A percentile compares a stretch with the other conserved stretches of the same genome.
Conservation (phyloP, 2,329 filamentous ascomycete species). For the Lojkania enalia region DNA sequence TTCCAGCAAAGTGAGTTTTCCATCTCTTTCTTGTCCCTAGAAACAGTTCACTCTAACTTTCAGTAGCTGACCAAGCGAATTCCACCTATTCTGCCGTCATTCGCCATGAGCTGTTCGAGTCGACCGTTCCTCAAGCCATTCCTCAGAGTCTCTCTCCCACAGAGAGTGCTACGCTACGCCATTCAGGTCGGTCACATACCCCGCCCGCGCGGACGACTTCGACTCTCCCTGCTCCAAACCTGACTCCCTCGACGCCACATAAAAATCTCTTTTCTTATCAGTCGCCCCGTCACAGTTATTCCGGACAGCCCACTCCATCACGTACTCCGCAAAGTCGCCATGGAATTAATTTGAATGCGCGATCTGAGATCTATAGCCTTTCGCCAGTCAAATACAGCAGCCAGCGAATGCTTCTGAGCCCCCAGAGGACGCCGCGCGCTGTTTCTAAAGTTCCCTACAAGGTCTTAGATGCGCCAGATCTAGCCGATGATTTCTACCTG, state of each 20-base stretch:
- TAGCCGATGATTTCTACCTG: slow-evolving; percentile 96
- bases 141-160: slow-evolving; percentile 59
- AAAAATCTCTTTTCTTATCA: slow-evolving; percentile 96
- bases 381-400: slow-evolving; percentile 92
- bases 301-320: slow-evolving; percentile 82
- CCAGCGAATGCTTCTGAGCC: slow-evolving; percentile 89
- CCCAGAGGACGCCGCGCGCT: slow-evolving; percentile 82
- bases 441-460: slow-evolving; percentile 98
- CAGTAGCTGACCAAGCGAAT: slow-evolving; percentile 85
- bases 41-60: slow-evolving; percentile 20
- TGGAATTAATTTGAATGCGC: slow-evolving; percentile 84
- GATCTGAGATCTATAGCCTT: slow-evolving; percentile 91
- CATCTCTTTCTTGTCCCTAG: not conserved
- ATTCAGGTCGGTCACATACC: slow-evolving; percentile 76
- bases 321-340: slow-evolving; percentile 87
- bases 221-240: slow-evolving; percentile 67
- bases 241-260: slow-evolving; percentile 92
- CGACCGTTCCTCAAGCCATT: slow-evolving; percentile 80
- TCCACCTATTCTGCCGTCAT: slow-evolving; percentile 86
- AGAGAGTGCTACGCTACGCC: slow-evolving; percentile 59
- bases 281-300: slow-evolving; percentile 66
- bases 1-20: slow-evolving; percentile 74
- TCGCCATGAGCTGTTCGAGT: slow-evolving; percentile 89
- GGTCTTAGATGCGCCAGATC: slow-evolving; percentile 91
- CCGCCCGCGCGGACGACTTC: slow-evolving; percentile 70